phyloP scores from a whole-genome alignment of 805 yeast genomes.

The Candida maris region DNA sequence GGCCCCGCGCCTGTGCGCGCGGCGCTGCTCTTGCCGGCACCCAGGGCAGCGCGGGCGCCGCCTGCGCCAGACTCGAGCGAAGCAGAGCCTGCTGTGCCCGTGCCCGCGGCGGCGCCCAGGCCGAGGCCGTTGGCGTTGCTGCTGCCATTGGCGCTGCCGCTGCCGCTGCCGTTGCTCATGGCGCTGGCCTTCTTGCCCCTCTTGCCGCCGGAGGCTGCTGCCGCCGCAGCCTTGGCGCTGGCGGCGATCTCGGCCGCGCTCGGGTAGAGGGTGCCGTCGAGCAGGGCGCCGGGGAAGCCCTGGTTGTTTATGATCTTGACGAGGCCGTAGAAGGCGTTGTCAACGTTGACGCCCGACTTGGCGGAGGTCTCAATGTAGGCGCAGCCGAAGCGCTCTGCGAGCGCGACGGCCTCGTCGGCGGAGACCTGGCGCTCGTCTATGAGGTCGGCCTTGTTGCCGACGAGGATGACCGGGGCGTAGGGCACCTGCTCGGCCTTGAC shows the following conservation, averaged over 20 bases:
- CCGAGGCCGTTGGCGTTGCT: too few species aligned
- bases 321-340: conserved; percentile 33
- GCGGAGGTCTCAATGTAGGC: conserved; percentile 92
- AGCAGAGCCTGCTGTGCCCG: too few species aligned
- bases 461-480: conserved; percentile 69
- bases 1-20: conserved; percentile 2
- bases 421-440: conserved; percentile 60
- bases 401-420: conserved; percentile 51
- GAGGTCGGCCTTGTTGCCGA: conserved; percentile 75
- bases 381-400: conserved; percentile 65
- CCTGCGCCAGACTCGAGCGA: conserved; percentile 6
- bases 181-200: conserved; percentile 13
- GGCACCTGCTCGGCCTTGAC: conserved; percentile 47
- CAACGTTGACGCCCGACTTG: conserved; percentile 81
- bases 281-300: conserved; percentile 23
- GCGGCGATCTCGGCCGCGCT: conserved; percentile 22
- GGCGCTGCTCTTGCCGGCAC: conserved; percentile 12
- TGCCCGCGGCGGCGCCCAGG: too few species aligned
- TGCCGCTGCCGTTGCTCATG: neutral
- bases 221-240: conserved; percentile 8
- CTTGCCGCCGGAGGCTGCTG: conserved; percentile 4
- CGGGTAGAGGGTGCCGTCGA: conserved; percentile 28
- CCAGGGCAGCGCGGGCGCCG: conserved; percentile 3
- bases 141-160: too few species aligned
- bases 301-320: conserved; percentile 32